Evolutionary conservation across 306 rosid genomes (phyloP).

Genomic region (Herpetospermum pedunculosum): DNA sequence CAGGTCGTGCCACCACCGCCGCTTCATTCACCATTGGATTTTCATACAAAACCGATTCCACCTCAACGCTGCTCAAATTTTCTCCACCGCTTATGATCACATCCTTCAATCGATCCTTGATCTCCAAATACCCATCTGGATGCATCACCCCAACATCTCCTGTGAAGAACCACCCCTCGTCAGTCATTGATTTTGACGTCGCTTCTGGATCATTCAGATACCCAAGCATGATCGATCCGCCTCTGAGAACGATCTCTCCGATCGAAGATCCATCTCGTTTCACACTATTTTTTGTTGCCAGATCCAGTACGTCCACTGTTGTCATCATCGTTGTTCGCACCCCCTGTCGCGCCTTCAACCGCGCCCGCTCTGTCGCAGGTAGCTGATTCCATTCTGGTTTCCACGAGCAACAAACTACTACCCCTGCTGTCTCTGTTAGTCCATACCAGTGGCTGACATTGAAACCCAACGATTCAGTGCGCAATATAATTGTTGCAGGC

Average conservation of each 20-base stretch:
- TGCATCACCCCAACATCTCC: conserved; percentile 72
- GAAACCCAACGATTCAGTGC: conserved; percentile 45
- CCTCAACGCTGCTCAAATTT: conserved; percentile 73
- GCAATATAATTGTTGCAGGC: conserved; percentile 29
- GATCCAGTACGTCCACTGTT: conserved; percentile 38
- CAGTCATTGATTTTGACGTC: conserved; percentile 20
- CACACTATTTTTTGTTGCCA: not conserved
- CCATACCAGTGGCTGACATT: conserved; percentile 55
- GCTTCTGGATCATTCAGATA: conserved; percentile 44
- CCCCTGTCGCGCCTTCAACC: conserved; percentile 61
- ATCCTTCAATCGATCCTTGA: conserved; percentile 59
- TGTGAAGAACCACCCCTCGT: conserved; percentile 51
- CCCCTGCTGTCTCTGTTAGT: conserved; percentile 38
- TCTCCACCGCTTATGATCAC: conserved; percentile 74
- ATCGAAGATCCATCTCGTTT: conserved; percentile 27
- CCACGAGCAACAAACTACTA: conserved; percentile 52
- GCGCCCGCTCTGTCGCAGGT: conserved; percentile 49
- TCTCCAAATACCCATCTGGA: conserved; percentile 57
- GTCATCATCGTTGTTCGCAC: conserved; percentile 35
- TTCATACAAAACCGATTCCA: conserved; percentile 37
- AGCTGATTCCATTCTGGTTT: conserved; percentile 41
- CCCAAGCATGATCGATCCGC: conserved; percentile 45
- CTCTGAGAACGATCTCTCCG: conserved; percentile 49
- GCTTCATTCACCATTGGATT: conserved; percentile 58
- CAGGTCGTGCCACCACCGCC: conserved; percentile 59